Evolutionary conservation across 2,329 filamentous ascomycete species (phyloP).

Genomic region (Trichoderma sp.): DNA sequence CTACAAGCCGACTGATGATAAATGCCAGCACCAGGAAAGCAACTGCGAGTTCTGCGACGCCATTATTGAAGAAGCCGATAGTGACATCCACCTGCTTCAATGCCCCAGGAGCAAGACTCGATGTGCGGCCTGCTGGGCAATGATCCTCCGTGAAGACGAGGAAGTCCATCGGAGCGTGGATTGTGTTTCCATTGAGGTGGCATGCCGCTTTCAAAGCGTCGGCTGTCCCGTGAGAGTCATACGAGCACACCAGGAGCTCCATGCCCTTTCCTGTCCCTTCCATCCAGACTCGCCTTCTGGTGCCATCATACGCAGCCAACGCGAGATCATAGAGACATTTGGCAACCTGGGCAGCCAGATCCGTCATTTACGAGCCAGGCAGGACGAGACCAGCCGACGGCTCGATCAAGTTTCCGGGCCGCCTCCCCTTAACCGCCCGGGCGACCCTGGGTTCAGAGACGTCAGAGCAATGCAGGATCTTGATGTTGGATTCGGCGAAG

Average conservation of each 20-base stretch:
- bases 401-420: slow-evolving; percentile 46
- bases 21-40: slow-evolving; percentile 56
- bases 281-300: slow-evolving; percentile 53
- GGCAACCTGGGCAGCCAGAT: slow-evolving; percentile 41
- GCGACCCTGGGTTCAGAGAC: slow-evolving; percentile 45
- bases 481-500: slow-evolving; percentile 53
- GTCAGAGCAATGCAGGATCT: slow-evolving; percentile 47
- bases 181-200: slow-evolving; percentile 54
- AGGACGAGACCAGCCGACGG: slow-evolving; percentile 39
- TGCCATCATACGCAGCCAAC: slow-evolving; percentile 52
- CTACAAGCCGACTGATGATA: slow-evolving; percentile 52
- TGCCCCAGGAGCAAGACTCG: slow-evolving; percentile 51
- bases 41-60: slow-evolving; percentile 58
- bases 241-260: slow-evolving; percentile 45
- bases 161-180: slow-evolving; percentile 49
- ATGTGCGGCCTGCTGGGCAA: slow-evolving; percentile 53
- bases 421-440: slow-evolving; percentile 35
- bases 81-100: slow-evolving; percentile 39
- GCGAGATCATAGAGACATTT: slow-evolving; percentile 49
- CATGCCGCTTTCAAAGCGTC: slow-evolving; percentile 47
- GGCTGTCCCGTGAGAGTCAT: slow-evolving; percentile 41
- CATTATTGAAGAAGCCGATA: slow-evolving; percentile 49
- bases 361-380: slow-evolving; percentile 39
- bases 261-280: slow-evolving; percentile 53
- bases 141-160: slow-evolving; percentile 48